phyloP scores from a whole-genome alignment of 306 rosid genomes.

The Citrullus colocynthis region DNA sequence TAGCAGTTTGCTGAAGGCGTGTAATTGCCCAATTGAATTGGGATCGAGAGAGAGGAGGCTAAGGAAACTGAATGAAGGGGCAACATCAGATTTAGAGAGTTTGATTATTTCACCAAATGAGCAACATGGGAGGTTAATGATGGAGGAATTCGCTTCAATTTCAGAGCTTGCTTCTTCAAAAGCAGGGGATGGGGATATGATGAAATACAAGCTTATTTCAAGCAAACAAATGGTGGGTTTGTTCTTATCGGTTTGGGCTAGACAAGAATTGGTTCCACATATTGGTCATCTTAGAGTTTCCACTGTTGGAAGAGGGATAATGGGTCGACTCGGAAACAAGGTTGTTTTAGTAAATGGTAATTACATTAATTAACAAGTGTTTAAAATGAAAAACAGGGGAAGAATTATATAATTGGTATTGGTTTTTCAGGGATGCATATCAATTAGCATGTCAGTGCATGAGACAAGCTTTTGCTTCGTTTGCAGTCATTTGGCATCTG shows the following conservation, averaged over 20 bases:
- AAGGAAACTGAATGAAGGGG: constrained; percentile 34
- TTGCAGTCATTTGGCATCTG: constrained; percentile 96
- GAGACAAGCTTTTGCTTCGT: constrained; percentile 85
- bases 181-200: constrained; percentile 6
- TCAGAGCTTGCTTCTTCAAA: constrained; percentile 36
- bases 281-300: constrained; percentile 78
- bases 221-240: constrained; percentile 96
- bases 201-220: constrained; percentile 43
- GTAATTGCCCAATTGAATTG: constrained; percentile 62
- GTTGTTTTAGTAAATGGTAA: constrained; percentile 4
- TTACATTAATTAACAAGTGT: too few species aligned
- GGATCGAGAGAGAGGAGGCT: constrained; percentile 30
- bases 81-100: constrained; percentile 18
- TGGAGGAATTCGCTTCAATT: constrained; percentile 37
- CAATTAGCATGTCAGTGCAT: constrained; percentile 87
- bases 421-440: constrained; percentile 77
- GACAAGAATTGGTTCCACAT: constrained; percentile 61
- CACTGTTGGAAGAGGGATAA: constrained; percentile 79
- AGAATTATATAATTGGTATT: not conserved
- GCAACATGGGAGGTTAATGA: constrained; percentile 9
- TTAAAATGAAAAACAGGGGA: too few species aligned
- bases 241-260: constrained; percentile 70
- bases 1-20: constrained; percentile 48
- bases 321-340: constrained; percentile 93
- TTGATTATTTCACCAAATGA: not conserved